Conservation (phyloP, 129 eudicot species). For the Scalesia atractyloides region DNA sequence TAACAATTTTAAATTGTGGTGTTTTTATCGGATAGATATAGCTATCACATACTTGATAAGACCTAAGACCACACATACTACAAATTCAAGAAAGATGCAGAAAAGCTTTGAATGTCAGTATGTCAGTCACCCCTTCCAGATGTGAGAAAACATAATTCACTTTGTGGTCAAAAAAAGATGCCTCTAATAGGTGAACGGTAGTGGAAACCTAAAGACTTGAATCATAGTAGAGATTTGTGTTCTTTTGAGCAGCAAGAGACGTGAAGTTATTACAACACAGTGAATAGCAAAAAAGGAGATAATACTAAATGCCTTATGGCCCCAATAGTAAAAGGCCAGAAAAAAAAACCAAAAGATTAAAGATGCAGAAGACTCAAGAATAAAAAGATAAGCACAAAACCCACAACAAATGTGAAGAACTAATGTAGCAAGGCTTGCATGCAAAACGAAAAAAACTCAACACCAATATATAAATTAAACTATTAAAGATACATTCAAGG, state of each 20-base stretch:
- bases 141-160: background rate
- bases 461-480: background rate
- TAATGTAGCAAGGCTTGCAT: too few relatives aligned
- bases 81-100: slow-evolving; percentile 4
- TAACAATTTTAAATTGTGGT: too few relatives aligned
- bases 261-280: slow-evolving; percentile 1
- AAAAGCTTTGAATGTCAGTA: background rate
- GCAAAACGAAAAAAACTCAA: background rate
- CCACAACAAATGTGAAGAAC: background rate
- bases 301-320: background rate
- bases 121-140: slow-evolving; percentile 13
- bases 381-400: background rate
- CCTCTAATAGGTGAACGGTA: background rate
- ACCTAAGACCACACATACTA: background rate
- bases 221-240: background rate
- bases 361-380: background rate
- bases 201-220: background rate
- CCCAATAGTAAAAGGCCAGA: background rate
- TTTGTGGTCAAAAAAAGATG: background rate
- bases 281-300: slow-evolving; percentile 3
- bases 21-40: too few relatives aligned
- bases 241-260: background rate
- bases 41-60: too few relatives aligned
- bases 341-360: background rate
- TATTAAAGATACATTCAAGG: background rate